A percentile compares a stretch with the other conserved stretches of the same genome.
phyloP scores from a whole-genome alignment of 2,329 filamentous ascomycete species.

The Ophiognomonia clavigignenti-juglandacearum region DNA sequence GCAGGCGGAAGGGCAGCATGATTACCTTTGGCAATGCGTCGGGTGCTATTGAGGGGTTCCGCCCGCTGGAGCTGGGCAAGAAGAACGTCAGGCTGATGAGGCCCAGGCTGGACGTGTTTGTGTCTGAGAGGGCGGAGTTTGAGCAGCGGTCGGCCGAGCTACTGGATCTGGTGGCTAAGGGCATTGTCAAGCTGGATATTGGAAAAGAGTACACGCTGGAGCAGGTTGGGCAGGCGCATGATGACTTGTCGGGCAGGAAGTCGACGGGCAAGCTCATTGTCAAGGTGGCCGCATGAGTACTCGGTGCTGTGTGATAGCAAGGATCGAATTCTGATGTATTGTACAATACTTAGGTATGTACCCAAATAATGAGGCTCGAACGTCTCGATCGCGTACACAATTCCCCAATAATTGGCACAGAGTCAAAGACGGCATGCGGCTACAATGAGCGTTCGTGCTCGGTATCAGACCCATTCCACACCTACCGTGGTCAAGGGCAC shows the following conservation, averaged over 20 bases:
- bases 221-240: conserved; percentile 15
- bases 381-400: no score
- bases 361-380: neutral
- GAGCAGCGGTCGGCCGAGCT: conserved; percentile 22
- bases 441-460: no score
- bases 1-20: conserved; percentile 52
- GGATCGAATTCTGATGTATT: no score
- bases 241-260: conserved; percentile 14
- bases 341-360: no score
- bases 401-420: no score
- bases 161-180: conserved; percentile 16
- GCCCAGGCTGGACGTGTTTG: conserved; percentile 59
- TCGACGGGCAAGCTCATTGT: conserved; percentile 17
- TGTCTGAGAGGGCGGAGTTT: conserved; percentile 56
- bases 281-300: conserved; percentile 13
- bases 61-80: conserved; percentile 38
- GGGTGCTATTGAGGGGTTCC: conserved; percentile 57
- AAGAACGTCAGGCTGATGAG: conserved; percentile 64
- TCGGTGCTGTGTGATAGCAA: no score
- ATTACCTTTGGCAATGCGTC: conserved; percentile 61
- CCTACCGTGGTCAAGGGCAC: no score
- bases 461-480: no score
- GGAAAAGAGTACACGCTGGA: conserved; percentile 16
- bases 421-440: no score
- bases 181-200: conserved; percentile 15